Conservation (phyloP, 1,284 basidiomycete genomes). For the Cutaneotrichosporon cutaneum region DNA sequence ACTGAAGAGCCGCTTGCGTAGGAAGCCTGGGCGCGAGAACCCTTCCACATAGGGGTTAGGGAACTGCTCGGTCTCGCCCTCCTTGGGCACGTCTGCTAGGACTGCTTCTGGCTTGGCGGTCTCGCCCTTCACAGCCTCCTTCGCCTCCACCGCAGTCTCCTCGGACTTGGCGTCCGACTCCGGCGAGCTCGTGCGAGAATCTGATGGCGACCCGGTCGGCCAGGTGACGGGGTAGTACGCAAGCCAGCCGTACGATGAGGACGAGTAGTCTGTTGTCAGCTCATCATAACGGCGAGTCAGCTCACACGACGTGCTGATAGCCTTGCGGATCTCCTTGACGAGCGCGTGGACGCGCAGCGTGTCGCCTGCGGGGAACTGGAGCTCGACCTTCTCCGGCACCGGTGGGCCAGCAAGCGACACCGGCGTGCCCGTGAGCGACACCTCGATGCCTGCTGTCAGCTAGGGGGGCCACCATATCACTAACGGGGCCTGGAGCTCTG, state of each 20-base stretch:
- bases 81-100: not conserved
- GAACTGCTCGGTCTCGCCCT: conserved; percentile 17
- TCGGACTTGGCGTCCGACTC: conserved; percentile 6
- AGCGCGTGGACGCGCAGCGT: conserved; percentile 34
- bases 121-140: not conserved
- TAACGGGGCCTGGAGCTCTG: conserved; percentile 46
- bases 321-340: conserved; percentile 31
- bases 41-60: conserved; percentile 37
- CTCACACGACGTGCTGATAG: conserved; percentile 17
- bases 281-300: not conserved
- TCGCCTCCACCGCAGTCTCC: not conserved
- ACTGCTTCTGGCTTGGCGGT: not conserved
- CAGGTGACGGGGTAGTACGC: conserved; percentile 32
- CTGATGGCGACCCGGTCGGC: not conserved
- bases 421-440: conserved; percentile 58
- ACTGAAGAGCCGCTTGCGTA: conserved; percentile 38
- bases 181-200: not conserved
- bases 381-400: conserved; percentile 61
- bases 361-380: conserved; percentile 64
- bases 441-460: conserved; percentile 22
- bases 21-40: conserved; percentile 36
- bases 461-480: conserved; percentile 4
- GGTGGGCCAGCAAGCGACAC: not conserved
- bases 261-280: conserved; percentile 17
- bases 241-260: conserved; percentile 34